These are phyloP conservation scores for Fusarium siculi DNA, from an alignment of 2,329 filamentous ascomycete species.

Conservation along the genomic window DNA sequence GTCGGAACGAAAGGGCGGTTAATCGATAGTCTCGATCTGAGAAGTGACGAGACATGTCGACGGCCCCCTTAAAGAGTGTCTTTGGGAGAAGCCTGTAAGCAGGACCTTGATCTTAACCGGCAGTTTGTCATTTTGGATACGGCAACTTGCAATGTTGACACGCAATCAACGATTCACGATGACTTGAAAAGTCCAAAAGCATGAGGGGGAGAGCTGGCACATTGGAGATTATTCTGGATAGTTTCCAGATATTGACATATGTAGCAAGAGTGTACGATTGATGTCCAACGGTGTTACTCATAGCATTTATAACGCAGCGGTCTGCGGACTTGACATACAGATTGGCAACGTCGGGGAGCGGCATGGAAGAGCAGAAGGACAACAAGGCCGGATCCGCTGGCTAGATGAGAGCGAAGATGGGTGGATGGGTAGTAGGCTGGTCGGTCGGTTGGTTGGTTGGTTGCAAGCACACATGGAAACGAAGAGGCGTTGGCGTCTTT, in stretches of 20 bases:
- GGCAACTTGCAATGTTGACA: conserved; percentile 11
- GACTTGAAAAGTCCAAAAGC: conserved; percentile 17
- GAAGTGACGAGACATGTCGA: conserved; percentile 25
- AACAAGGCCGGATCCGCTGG: conserved; percentile 21
- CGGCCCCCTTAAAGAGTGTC: background rate
- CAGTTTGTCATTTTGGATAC: conserved; percentile 41
- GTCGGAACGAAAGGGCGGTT: conserved; percentile 72
- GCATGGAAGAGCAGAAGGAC: conserved; percentile 30
- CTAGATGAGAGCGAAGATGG: background rate
- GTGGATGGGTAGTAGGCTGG: background rate
- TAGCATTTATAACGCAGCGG: conserved; percentile 36
- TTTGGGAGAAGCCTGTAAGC: background rate
- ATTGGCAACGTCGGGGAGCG: conserved; percentile 35
- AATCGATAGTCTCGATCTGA: conserved; percentile 25
- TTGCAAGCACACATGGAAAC: conserved; percentile 37
- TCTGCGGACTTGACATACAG: conserved; percentile 32
- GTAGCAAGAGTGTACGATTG: conserved; percentile 43
- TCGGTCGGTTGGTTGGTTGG: conserved; percentile 15
- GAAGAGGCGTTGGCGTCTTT: conserved; percentile 46
- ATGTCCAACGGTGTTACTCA: conserved; percentile 25
- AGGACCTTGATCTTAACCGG: conserved; percentile 21
- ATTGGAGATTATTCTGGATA: conserved; percentile 45
- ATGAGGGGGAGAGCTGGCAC: conserved; percentile 9
- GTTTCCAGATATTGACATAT: conserved; percentile 30
- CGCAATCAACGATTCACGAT: conserved; percentile 20